phyloP scores from a whole-genome alignment of 73 alveolate species.

The Halteria grandinella region DNA sequence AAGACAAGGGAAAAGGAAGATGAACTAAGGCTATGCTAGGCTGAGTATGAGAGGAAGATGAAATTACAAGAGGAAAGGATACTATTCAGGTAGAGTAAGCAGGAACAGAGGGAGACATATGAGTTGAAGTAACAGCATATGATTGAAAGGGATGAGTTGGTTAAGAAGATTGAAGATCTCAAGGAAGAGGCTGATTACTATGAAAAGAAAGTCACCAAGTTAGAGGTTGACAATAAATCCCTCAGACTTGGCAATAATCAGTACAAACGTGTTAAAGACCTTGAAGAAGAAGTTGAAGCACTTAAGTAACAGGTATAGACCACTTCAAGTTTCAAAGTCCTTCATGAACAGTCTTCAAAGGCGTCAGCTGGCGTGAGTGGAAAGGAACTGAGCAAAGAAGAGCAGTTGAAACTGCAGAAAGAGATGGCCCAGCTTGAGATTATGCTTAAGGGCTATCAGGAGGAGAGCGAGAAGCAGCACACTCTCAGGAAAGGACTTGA shows the following conservation, averaged over 20 bases:
- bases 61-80: slow-evolving; percentile 55
- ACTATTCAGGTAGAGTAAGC: slow-evolving; percentile 18
- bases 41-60: slow-evolving; percentile 64
- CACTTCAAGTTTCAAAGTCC: neutral
- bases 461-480: slow-evolving; percentile 52
- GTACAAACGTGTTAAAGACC: slow-evolving; percentile 45
- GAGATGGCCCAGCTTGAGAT: slow-evolving; percentile 50
- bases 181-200: slow-evolving; percentile 60
- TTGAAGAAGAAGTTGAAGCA: slow-evolving; percentile 50
- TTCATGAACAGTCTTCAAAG: slow-evolving; percentile 11
- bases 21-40: slow-evolving; percentile 44
- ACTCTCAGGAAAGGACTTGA: slow-evolving; percentile 5
- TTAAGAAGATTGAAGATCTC: slow-evolving; percentile 12
- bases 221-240: slow-evolving; percentile 62
- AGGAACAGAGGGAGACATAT: slow-evolving; percentile 41
- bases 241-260: slow-evolving; percentile 34
- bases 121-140: slow-evolving; percentile 59
- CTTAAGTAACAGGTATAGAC: slow-evolving; percentile 33
- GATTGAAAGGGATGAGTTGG: slow-evolving; percentile 59
- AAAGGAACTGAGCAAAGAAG: slow-evolving; percentile 31
- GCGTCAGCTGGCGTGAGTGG: too few species aligned
- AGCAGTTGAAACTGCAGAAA: slow-evolving; percentile 49
- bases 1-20: slow-evolving; percentile 68
- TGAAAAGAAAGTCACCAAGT: slow-evolving; percentile 25
- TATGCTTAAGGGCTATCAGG: slow-evolving; percentile 52